These are phyloP conservation scores for Penicillium daleae DNA, from an alignment of 495 filamentous ascomycete genomes.

Conservation along the genomic window DNA sequence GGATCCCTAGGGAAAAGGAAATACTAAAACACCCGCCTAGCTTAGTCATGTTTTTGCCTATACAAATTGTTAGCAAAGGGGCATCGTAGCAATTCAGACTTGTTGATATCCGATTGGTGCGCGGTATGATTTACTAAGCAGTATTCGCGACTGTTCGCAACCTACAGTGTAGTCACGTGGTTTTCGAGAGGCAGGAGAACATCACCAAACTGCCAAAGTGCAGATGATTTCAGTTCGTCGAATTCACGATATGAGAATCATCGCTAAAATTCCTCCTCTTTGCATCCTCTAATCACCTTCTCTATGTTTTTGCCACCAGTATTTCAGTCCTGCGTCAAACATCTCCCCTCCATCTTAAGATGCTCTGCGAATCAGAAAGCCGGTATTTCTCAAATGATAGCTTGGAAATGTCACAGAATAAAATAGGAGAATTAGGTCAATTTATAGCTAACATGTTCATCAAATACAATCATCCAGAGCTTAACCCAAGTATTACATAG, in stretches of 20 bases:
- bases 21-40: too few relatives aligned
- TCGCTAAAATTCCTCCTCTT: too few relatives aligned
- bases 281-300: not conserved
- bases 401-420: not conserved
- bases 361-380: not conserved
- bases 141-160: too few relatives aligned
- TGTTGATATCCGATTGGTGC: too few relatives aligned
- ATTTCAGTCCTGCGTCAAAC: not conserved
- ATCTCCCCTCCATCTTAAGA: not conserved
- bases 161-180: conserved; percentile 1
- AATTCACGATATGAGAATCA: too few relatives aligned
- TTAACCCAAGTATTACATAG: conserved; percentile 29
- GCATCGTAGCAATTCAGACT: too few relatives aligned
- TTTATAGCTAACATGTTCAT: conserved; percentile 5
- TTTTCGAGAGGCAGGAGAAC: not conserved
- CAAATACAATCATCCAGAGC: not conserved
- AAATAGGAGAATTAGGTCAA: not conserved
- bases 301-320: not conserved
- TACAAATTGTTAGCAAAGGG: too few relatives aligned
- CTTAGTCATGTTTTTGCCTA: too few relatives aligned
- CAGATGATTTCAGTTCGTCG: too few relatives aligned
- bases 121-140: too few relatives aligned
- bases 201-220: not conserved
- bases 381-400: not conserved
- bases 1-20: too few relatives aligned